Evolutionary conservation across 805 yeast species (phyloP), one percentile per base, ranked within the genome.

Genomic region (Candida ulmi): DNA sequence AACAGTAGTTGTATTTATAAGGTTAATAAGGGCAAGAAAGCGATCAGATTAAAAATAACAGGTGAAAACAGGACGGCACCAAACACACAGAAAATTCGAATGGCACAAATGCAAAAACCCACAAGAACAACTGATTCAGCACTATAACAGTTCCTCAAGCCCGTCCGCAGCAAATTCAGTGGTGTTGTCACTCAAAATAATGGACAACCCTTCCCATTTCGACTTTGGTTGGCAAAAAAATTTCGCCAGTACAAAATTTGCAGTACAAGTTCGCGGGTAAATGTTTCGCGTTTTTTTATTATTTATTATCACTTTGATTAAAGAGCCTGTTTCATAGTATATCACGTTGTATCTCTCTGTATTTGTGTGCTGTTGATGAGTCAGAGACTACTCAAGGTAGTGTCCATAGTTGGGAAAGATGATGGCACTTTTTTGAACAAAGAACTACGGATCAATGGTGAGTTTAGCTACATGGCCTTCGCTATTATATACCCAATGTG

Each of bases 331-430:
- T n/a, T n/a, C 11, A 23, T 8, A 23, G 11, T 23, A 8, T 8
- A 11, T 23, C 25, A 23, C 8, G 25, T 23, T 23, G 25, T 8
- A 11, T 8, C 25, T 11, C 25, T 23, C 13, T 2, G 26, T 16
- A 8, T 17, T 27, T 17, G 16, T 19, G 24, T 24, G 36, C 19
- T 13, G 32, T 11, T 17, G 28, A 42, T 46, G 52, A 42, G 41
- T 17, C 43, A 47, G 25, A 34, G 45, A 15, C 47, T 47, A 21
- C 33, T 47, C 32, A 46, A 42, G 30, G 39, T 40, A 2, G 41
- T 45, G 5, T 29, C 28, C 3, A 29, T 46, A 7, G 31, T 19
- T 13, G 40, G 13, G 11, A 27, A 15, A 12, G 19, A 17, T 15
- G 35, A 30, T 5, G 8, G 17, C n/a, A 17, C 33, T 8, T 30